phyloP scores from a whole-genome alignment of 2,329 filamentous ascomycete genomes.

The Sarocladium strictum region DNA sequence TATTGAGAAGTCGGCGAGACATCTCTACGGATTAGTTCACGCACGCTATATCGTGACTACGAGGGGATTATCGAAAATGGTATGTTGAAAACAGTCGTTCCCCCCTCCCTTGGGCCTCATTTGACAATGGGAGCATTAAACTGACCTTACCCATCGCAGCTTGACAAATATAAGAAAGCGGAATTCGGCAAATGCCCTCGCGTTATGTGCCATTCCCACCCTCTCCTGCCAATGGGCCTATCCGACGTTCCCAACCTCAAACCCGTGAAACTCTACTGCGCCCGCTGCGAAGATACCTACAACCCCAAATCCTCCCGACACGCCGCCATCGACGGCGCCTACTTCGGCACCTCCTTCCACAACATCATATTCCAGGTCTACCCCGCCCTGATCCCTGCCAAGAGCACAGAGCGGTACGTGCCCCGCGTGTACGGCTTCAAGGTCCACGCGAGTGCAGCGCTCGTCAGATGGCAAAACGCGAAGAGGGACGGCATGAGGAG shows the following conservation, averaged over 20 bases:
- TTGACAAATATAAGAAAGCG: conserved; percentile 97
- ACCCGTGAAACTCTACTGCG: conserved; percentile 94
- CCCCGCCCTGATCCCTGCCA: conserved; percentile 78
- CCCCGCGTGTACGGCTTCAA: conserved; percentile 93
- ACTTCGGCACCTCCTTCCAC: conserved; percentile 97
- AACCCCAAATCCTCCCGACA: conserved; percentile 97
- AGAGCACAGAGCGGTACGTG: conserved; percentile 79
- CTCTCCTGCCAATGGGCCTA: conserved; percentile 89
- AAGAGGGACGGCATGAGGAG: conserved; percentile 78
- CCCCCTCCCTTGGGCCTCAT: neutral
- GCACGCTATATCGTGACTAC: conserved; percentile 97
- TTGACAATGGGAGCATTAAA: no score
- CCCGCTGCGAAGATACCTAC: conserved; percentile 96
- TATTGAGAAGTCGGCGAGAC: conserved; percentile 93
- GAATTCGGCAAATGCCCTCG: conserved; percentile 98
- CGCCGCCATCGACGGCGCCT: conserved; percentile 91
- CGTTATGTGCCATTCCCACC: conserved; percentile 89
- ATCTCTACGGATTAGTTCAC: conserved; percentile 93
- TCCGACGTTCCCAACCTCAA: conserved; percentile 83
- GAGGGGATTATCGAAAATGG: conserved; percentile 91
- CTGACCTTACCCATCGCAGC: conserved; percentile 58
- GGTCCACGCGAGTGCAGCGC: conserved; percentile 81
- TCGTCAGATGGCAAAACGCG: conserved; percentile 85
- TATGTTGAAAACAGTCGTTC: conserved; percentile 36
- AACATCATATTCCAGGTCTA: conserved; percentile 99